Evolutionary conservation across 2,329 filamentous ascomycete genomes (phyloP).

Genomic region (Eurotiales sp.): DNA sequence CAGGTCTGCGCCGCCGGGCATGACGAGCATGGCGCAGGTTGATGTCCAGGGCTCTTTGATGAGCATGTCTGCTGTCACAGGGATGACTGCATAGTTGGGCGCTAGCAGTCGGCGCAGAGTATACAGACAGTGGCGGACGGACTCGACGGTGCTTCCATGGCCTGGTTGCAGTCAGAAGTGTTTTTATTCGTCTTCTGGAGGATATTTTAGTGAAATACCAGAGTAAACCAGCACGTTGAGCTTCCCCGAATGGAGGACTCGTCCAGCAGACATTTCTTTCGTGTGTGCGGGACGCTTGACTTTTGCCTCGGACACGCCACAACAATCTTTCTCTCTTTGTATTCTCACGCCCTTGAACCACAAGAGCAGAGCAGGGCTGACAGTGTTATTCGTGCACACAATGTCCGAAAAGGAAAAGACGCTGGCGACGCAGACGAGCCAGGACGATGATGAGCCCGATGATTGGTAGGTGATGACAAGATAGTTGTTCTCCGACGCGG

Average conservation of each 20-base stretch:
- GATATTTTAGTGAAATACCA: slow-evolving; percentile 51
- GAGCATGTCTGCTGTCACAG: slow-evolving; percentile 71
- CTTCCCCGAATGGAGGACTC: slow-evolving; percentile 59
- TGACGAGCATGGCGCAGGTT: slow-evolving; percentile 82
- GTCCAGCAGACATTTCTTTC: slow-evolving; percentile 31
- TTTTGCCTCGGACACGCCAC: background rate
- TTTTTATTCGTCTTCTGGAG: slow-evolving; percentile 20
- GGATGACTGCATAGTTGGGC: slow-evolving; percentile 88
- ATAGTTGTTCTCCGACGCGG: slow-evolving; percentile 5
- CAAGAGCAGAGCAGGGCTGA: slow-evolving; percentile 2
- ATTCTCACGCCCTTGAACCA: background rate
- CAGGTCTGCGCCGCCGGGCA: slow-evolving; percentile 91
- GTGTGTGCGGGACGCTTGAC: slow-evolving; percentile 1
- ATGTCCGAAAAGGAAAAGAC: slow-evolving; percentile 59
- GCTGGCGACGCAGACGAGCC: slow-evolving; percentile 35
- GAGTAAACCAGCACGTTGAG: slow-evolving; percentile 94
- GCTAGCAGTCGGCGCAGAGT: slow-evolving; percentile 81
- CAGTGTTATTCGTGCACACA: slow-evolving; percentile 17
- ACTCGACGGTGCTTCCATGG: slow-evolving; percentile 79
- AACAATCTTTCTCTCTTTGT: background rate
- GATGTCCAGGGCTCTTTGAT: slow-evolving; percentile 88
- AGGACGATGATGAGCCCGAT: slow-evolving; percentile 83
- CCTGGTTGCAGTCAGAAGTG: slow-evolving; percentile 51
- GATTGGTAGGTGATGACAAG: slow-evolving; percentile 67
- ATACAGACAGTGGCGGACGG: slow-evolving; percentile 83